Base-by-base conservation (phyloP, 1,284 basidiomycete species). In the Malassezia dermatis region DNA sequence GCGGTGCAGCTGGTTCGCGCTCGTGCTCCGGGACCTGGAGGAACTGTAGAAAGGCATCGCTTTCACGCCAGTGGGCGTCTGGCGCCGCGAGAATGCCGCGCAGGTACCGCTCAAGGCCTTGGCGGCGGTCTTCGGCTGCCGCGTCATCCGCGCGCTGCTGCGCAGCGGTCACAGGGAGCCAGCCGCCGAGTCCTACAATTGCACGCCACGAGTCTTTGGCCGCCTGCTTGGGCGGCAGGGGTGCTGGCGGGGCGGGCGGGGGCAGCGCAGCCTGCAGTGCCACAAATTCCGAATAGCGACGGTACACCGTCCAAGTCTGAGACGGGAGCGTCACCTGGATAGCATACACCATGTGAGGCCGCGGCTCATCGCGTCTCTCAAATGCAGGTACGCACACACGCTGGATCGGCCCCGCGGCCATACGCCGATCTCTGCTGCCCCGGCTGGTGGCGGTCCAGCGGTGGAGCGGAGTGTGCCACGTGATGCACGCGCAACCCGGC, bases 211-310 rank as follows among this genome's bases (percentile, higher is more conserved):
- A 60, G 24, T 62, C 55, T 19, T 59, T 34, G 75, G 88, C 80
- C 35, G 82, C 77, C 67, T 86, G 84, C 76, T 93, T 93, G 3
- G 86, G 83, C 21, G 90, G 90, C 23, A 94, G 80, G 12, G 80
- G 66, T 12, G 78, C 80, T 17, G 89, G 89, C 12, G 89, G 86
- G 23, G 83, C 58, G 8, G 82, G 80, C 66, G 85, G 84, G 21
- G 80, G 80, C 62, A 95, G 82, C 67, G 89, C 86, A 32, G 81
- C 81, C 75, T 94, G 81, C 21, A 96, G 82, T 60, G 88, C 84
- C 64, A 82, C 82, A 77, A 96, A 95, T 75, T 94, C 89, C 39
- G 88, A 91, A 77, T 94, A 95, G 51, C 91, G 86, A 56, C 86
- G 80, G 81, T 86, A 87, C 78, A 94, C 87, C 41, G 85, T 83